Evolutionary conservation across 495 filamentous ascomycete species (phyloP), one percentile per base, ranked within the genome.

Genomic region (Penicillium diatomitis): DNA sequence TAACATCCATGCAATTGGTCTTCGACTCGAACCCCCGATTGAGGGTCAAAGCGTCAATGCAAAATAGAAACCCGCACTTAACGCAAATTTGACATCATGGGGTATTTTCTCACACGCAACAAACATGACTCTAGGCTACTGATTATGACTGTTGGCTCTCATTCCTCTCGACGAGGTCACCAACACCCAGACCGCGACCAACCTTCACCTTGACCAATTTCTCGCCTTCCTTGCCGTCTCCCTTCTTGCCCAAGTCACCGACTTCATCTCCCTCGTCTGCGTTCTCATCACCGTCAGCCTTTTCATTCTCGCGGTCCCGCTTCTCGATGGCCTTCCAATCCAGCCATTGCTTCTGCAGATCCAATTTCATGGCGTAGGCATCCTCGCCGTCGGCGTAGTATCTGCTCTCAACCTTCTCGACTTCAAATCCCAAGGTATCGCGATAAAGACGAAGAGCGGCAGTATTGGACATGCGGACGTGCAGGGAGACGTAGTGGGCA

Each of bases 331-430:
- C 68, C 38, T 60, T 63, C 69, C 69, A 72, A 42, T 71, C 62
- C 36, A 75, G 41, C 66, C 66, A 72, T 56, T 90, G 75, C 47
- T 76, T 73, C 31, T 74, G 69, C 38, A 98, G 73, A 58, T 96
- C 86, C 65, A 90, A 83, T 56, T 81, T 83, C 92, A 98, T 98
- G 55, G 82, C 84, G 61, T 83, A 95, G 34, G 92, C 92, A 75
- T 98, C 91, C 71, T 98, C 92, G 42, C 90, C 90, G 69, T 97
- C 92, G 37, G 92, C 92, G 63, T 98, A 98, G 81, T 98, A 98
- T 68, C 92, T 95, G 53, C 75, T 60, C 72, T 97, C 92, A 9
- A 88, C 81, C 67, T 88, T 92, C 53, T 95, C 89, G 45, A 86
- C 84, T 64, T 86, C 81, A 74, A 98, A 98, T 39, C 87, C 84